Evolutionary conservation across 176 grass and related monocot genomes (phyloP), one percentile per base, ranked within the genome.

Genomic region (Triticum dicoccoides): DNA sequence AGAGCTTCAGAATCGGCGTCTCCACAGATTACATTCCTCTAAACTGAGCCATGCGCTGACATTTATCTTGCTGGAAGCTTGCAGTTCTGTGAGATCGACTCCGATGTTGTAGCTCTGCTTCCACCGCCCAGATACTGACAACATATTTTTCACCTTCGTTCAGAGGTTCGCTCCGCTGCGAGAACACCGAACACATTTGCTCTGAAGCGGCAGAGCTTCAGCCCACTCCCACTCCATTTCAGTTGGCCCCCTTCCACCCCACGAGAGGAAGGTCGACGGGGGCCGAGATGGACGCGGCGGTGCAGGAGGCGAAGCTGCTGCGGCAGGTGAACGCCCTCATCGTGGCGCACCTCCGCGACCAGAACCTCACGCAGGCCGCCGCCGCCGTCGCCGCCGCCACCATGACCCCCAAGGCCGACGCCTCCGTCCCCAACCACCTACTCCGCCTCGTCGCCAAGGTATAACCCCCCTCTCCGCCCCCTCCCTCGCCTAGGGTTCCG

Each of bases 391-490:
- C 96, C 70, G 83, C 96, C 20, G 92, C 90, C 62, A 98, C 94
- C 34, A 96, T 96, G 97, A 98, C 90, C 14, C 93, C 93, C n/a
- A 83, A 88, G 25, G 91, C 52, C 6, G 85, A 84, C n/a, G 68
- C 89, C 86, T 6, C 69, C 11, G 61, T 89, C 64, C 44, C 72
- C 49, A 92, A 88, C 79, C 82, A 89, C 33, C 93, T 94, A 37
- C 84, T 98, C 78, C 82, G 88, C 80, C 91, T 98, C 79, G 91
- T 98, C 72, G 92, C 97, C 76, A 98, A 96, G 93, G 97, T 98
- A 18, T 18, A 9, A 23, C 51, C 14, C 29, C 25, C 39, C 24
- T 61, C 29, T 21, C 13, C 78, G 17, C 3, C 17, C 23, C 59
- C 61, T 30, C 59, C 21, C 17, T 45, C 17, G 56, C 17, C 24